phyloP scores from a whole-genome alignment of 2,329 filamentous ascomycete species.

The Fonsecaea nubica region DNA sequence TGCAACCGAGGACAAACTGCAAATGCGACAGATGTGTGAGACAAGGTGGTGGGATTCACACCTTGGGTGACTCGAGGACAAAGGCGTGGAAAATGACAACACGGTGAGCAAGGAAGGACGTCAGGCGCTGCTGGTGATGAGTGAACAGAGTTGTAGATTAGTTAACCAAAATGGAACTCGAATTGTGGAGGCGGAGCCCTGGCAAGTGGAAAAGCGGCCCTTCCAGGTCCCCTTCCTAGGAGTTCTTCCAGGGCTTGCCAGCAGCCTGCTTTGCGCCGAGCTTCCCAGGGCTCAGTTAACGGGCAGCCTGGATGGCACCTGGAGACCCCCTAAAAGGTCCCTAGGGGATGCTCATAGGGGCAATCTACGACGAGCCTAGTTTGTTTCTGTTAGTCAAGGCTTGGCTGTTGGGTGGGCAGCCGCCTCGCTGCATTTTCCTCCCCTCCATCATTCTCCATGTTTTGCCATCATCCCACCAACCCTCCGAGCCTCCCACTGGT shows the following conservation, averaged over 20 bases:
- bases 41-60: not conserved
- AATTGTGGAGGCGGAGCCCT: constrained; percentile 6
- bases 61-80: not conserved
- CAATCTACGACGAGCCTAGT: constrained; percentile 12
- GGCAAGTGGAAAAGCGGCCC: not conserved
- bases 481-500: not conserved
- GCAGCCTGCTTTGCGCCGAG: not conserved
- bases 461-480: not conserved
- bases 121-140: constrained; percentile 9
- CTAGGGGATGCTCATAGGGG: not conserved
- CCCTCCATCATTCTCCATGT: constrained; percentile 8
- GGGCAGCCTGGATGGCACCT: not conserved
- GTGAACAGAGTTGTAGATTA: constrained; percentile 17
- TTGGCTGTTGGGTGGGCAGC: constrained; percentile 2
- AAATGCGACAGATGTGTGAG: not conserved
- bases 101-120: constrained; percentile 5
- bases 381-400: not conserved
- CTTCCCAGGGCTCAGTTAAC: constrained; percentile 1
- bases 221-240: not conserved
- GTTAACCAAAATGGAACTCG: constrained; percentile 1
- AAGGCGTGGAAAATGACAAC: not conserved
- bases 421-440: not conserved
- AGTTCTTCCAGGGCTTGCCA: not conserved
- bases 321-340: not conserved
- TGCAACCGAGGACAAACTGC: not conserved